Percentiles rank a stretch among this genome's conserved stretches.
Evolutionary conservation across 148 eudicot species (phyloP).

Genomic region (Arctostaphylos glauca): DNA sequence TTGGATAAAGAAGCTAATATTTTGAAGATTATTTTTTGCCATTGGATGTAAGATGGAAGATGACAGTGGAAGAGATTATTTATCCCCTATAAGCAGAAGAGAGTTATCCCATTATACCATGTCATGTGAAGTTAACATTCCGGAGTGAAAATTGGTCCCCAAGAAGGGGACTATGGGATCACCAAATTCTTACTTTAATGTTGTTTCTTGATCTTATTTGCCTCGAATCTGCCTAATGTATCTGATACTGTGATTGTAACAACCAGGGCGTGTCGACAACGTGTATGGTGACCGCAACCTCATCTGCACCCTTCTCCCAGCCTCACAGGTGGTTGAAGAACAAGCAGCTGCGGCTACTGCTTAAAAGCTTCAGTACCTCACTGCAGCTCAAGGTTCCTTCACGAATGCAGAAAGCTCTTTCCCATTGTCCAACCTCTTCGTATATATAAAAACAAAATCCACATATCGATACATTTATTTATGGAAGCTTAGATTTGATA

Average conservation of each 20-base stretch:
- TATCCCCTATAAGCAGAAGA: neutral
- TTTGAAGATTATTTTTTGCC: neutral
- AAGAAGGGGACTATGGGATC: neutral
- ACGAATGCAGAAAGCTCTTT: slow-evolving; percentile 3
- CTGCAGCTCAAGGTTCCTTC: slow-evolving; percentile 16
- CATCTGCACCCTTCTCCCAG: slow-evolving; percentile 83
- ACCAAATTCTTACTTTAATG: neutral
- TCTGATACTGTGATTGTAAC: neutral
- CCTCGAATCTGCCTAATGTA: neutral
- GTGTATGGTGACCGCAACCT: slow-evolving; percentile 98
- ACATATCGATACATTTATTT: neutral
- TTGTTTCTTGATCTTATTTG: neutral
- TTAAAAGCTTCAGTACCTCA: slow-evolving; percentile 24
- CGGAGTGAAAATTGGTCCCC: neutral
- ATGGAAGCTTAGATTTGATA: neutral
- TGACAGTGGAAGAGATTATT: neutral
- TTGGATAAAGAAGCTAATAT: neutral
- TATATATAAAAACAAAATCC: slow-evolving; percentile 24
- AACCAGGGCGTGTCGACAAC: slow-evolving; percentile 85
- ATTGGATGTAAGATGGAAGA: neutral
- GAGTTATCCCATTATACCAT: neutral
- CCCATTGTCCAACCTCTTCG: slow-evolving; percentile 21
- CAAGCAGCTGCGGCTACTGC: slow-evolving; percentile 83
- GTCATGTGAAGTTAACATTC: neutral
- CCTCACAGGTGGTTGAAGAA: slow-evolving; percentile 72